Evolutionary conservation across 2,329 filamentous ascomycete genomes (phyloP).

Genomic region (Rutstroemia sp.): DNA sequence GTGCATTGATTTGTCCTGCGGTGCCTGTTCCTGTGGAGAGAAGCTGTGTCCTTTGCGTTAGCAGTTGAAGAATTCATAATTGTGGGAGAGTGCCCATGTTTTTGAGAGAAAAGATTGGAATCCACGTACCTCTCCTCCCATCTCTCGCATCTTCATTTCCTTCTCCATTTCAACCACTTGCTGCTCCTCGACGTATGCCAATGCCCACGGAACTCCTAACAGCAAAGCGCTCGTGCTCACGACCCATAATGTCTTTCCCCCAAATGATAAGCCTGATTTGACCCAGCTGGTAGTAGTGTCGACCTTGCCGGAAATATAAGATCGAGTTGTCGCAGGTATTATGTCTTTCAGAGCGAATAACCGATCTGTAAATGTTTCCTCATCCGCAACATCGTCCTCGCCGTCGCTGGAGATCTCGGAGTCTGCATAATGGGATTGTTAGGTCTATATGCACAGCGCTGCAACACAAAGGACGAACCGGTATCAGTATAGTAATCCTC

Average conservation of each 20-base stretch:
- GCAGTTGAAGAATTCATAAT: not conserved
- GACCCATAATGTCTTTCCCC: constrained; percentile 85
- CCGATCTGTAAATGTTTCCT: constrained; percentile 59
- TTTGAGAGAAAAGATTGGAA: not conserved
- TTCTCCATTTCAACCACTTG: constrained; percentile 96
- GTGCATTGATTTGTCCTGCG: constrained; percentile 21
- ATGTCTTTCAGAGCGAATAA: constrained; percentile 69
- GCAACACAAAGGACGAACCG: constrained; percentile 46
- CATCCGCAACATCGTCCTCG: constrained; percentile 51
- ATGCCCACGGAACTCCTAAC: constrained; percentile 84
- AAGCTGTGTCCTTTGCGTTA: constrained; percentile 18
- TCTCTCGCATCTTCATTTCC: constrained; percentile 92
- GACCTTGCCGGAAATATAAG: constrained; percentile 55
- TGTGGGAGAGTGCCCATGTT: not conserved
- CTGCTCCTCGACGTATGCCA: constrained; percentile 93
- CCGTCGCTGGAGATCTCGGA: constrained; percentile 80
- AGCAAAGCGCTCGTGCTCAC: constrained; percentile 83
- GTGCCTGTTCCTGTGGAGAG: constrained; percentile 18
- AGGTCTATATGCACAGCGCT: constrained; percentile 6
- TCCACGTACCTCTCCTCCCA: constrained; percentile 62
- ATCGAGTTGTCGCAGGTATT: constrained; percentile 63
- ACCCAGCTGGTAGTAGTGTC: constrained; percentile 49
- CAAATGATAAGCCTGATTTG: constrained; percentile 56
- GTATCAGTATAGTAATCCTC: constrained; percentile 86
- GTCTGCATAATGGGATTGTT: constrained; percentile 40